Base-by-base conservation (phyloP, 345 rosid genomes). In the Lumnitzera racemosa region DNA sequence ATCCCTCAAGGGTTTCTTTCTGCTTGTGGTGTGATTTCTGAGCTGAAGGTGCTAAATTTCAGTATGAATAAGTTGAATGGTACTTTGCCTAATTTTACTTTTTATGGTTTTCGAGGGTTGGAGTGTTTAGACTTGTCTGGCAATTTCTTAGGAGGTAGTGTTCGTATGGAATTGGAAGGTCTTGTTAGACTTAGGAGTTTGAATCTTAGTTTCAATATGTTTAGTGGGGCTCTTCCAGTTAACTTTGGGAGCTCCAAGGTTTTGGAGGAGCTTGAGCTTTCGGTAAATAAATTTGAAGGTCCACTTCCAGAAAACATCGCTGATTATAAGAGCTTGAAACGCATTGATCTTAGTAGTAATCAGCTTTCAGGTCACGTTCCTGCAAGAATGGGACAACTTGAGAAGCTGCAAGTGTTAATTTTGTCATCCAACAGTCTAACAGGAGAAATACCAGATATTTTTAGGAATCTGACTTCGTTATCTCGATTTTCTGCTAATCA, bases 321-420 rank as follows among this genome's bases (percentile, higher is more conserved):
- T 25, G 72, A 41, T 46, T 81, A 70, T 60, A 15, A 46, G 56
- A 76, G 74, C 51, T 74, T 86, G 71, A 72, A 0, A 2, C 27
- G 59, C 56, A 46, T 91, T 58, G 95, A 88, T 80, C 77, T 91
- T 65, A 66, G 87, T 64, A 24, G 0, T 14, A 91, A 88, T 75
- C 0, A 0, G 0, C 82, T 91, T 27, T 5, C 1, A 3, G 91
- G 96, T 16, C 14, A 24, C n/a, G 50, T 86, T 72, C 91, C 96
- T 20, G 12, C 46, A 58, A 65, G 71, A 36, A 67, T 88, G 27
- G 86, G 83, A 24, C 58, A 64, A 46, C 88, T 88, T 49, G 5
- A 75, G 62, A 81, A 67, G 68, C 31, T 91, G 78, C 58, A 68
- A 57, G 13, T 24, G 62, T 66, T 88, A 55, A 49, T 81, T 71